phyloP scores from a whole-genome alignment of 306 rosid genomes.

The Medicago ruthenica region DNA sequence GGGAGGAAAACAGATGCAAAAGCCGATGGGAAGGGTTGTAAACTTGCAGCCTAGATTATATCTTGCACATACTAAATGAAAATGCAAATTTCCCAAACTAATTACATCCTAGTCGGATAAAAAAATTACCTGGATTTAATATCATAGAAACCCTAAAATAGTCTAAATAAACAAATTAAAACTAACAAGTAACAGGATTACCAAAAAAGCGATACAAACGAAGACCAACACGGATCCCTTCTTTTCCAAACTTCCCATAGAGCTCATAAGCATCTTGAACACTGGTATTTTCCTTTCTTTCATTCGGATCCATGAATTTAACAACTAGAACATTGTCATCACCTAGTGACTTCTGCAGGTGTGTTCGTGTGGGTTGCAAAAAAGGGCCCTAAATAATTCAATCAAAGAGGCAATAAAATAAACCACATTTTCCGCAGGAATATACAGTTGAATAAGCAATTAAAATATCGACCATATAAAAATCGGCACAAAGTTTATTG shows the following conservation, averaged over 20 bases:
- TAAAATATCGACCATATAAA: constrained; percentile 2
- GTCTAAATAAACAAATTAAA: neutral
- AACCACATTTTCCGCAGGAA: constrained; percentile 6
- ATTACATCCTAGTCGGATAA: constrained; percentile 10
- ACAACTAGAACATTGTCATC: constrained; percentile 75
- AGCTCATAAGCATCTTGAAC: constrained; percentile 27
- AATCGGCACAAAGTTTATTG: neutral
- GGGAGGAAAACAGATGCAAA: constrained; percentile 20
- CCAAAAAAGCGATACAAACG: constrained; percentile 72
- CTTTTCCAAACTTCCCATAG: constrained; percentile 59
- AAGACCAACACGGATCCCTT: constrained; percentile 74
- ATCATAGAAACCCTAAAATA: constrained; percentile 9
- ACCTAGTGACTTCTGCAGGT: constrained; percentile 71
- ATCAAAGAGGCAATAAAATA: constrained; percentile 18
- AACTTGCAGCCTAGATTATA: constrained; percentile 11
- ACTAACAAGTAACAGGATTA: constrained; percentile 41
- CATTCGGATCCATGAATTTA: constrained; percentile 55
- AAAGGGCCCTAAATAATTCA: constrained; percentile 68
- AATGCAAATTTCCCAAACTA: constrained; percentile 10
- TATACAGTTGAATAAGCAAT: neutral
- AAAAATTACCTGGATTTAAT: neutral
- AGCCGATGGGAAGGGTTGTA: neutral
- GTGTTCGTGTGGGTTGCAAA: constrained; percentile 54
- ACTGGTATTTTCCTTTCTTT: neutral
- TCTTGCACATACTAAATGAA: constrained; percentile 27